Base-by-base conservation (phyloP, 2,329 filamentous ascomycete genomes). In the Paecilomyces dactylethromorphus region DNA sequence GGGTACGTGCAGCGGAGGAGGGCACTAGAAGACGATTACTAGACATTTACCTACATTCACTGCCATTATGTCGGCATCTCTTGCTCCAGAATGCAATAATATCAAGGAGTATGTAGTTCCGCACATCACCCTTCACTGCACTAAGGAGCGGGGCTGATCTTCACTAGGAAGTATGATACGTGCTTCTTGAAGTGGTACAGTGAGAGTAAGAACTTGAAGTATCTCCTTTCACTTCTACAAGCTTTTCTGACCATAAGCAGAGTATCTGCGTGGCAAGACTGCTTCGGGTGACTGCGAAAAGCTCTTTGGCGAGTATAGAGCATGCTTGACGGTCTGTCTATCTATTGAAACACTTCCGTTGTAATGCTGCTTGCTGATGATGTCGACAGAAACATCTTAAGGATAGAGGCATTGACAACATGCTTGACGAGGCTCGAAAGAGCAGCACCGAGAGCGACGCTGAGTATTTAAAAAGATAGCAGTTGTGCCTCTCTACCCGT, bases 171-270 rank as follows among this genome's bases (percentile, higher is more conserved):
- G 68, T 99, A 99, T 73, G 94, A 99, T 75, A 92, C 89, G 56
- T 99, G 94, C 78, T 99, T 99, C 74, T 80, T 99, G 64, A 97
- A 96, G 78, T 99, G 94, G 94, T 99, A 99, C 76, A 97, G 92
- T 72, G 94, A 99, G 78, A 97, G 94, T 97, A 81, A 60, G 88
- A 75, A 18, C 39, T 31, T 64, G 26, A 56, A 55, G 26, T 29
- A 18, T 33, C 26, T 55, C 18, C 21, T 56, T 51, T 6, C 2
- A 52, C 7, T 24, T 56, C 59, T 58, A 56, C 35, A 52, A 55
- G 60, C 6, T 50, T 49, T 56, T 56, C 66, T 67, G 55, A 64
- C 57, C 15, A 54, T 54, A 32, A 35, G 57, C 64, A 94, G 94
- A 97, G 76, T 99, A 96, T 70, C 85, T 99, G 21, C 85, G 92